Conservation (phyloP, 495 filamentous ascomycete genomes). For the Penicillium diatomitis region DNA sequence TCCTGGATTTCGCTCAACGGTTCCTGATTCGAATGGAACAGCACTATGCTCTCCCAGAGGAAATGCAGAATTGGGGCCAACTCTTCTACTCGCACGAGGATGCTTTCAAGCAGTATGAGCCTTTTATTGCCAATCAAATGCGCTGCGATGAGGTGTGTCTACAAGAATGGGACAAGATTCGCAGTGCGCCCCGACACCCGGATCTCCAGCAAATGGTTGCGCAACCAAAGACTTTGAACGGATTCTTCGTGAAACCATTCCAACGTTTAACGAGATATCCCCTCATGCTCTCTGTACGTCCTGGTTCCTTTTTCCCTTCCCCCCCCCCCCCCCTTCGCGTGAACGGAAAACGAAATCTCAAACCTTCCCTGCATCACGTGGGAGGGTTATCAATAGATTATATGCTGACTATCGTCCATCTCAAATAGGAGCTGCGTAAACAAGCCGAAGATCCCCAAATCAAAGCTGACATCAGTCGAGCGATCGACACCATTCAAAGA, state of each 20-base stretch:
- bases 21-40: conserved; percentile 95
- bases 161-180: conserved; percentile 47
- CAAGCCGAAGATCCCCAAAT: conserved; percentile 63
- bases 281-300: conserved; percentile 68
- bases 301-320: no score
- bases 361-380: no score
- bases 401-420: no score
- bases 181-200: conserved; percentile 40
- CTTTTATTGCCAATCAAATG: conserved; percentile 88
- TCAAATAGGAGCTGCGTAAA: conserved; percentile 69
- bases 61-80: conserved; percentile 81
- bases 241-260: conserved; percentile 93
- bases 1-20: conserved; percentile 88
- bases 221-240: conserved; percentile 55
- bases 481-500: conserved; percentile 65
- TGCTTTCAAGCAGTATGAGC: conserved; percentile 82
- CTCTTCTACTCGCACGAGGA: conserved; percentile 74
- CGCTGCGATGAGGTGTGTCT: conserved; percentile 41
- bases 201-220: conserved; percentile 57
- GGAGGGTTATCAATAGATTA: no score
- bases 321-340: no score
- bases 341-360: no score
- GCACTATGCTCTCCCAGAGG: conserved; percentile 70
- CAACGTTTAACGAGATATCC: conserved; percentile 93
- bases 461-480: conserved; percentile 58